Evolutionary conservation across 495 filamentous ascomycete genomes (phyloP).

Genomic region (Tuber microsphaerosporum): DNA sequence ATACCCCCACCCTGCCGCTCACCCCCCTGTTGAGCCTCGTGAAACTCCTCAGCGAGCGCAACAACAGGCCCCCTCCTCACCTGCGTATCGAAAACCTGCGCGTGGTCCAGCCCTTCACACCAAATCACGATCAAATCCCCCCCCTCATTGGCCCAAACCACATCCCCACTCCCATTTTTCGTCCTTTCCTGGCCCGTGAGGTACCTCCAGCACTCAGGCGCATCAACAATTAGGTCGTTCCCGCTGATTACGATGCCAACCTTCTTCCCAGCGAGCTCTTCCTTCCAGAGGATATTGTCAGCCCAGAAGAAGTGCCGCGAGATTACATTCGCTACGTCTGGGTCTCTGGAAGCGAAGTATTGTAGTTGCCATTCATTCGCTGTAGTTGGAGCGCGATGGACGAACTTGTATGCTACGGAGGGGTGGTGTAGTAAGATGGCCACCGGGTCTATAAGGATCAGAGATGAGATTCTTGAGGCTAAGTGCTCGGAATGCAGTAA

Average conservation of each 20-base stretch:
- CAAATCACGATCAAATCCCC: slow-evolving; percentile 47
- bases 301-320: slow-evolving; percentile 61
- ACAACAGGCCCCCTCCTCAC: slow-evolving; percentile 45
- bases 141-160: slow-evolving; percentile 20
- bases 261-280: slow-evolving; percentile 49
- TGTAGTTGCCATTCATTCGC: slow-evolving; percentile 62
- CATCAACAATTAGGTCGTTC: slow-evolving; percentile 60
- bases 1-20: neutral
- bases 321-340: slow-evolving; percentile 55
- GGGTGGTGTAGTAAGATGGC: slow-evolving; percentile 58
- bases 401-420: slow-evolving; percentile 67
- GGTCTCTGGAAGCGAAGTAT: slow-evolving; percentile 61
- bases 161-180: slow-evolving; percentile 22
- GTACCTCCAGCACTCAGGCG: slow-evolving; percentile 53
- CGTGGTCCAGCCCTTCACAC: slow-evolving; percentile 59
- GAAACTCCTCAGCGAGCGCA: slow-evolving; percentile 34
- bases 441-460: slow-evolving; percentile 60
- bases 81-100: slow-evolving; percentile 56
- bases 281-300: slow-evolving; percentile 60
- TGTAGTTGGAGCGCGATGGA: slow-evolving; percentile 47
- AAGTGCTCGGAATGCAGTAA: slow-evolving; percentile 49
- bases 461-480: slow-evolving; percentile 45
- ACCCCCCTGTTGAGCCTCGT: neutral
- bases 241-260: slow-evolving; percentile 54
- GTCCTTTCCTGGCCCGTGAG: slow-evolving; percentile 45